Base-by-base conservation (phyloP, 192 early-diverging fungal genomes). In the Backusella mclennaniae region DNA sequence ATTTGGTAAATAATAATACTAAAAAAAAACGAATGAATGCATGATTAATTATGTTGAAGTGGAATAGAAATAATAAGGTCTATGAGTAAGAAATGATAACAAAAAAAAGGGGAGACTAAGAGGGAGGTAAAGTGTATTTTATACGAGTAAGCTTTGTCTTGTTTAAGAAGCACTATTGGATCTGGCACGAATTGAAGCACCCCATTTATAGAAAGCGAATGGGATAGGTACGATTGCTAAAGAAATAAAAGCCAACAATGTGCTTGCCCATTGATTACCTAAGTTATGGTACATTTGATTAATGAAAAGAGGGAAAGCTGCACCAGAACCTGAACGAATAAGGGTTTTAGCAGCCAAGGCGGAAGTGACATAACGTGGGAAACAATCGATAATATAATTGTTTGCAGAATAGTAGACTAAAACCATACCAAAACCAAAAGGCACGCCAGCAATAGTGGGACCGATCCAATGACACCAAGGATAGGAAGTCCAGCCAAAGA, bases 371-470 rank as follows among this genome's bases (percentile, higher is more conserved):
- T 80, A 77, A 5, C 71, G 74, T 35, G 74, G 71, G 49, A 74
- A 80, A 33, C 74, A 73, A 46, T 80, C 79, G 49, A 80, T 77
- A 35, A 80, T 70, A 19, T 80, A 80, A 49, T 80, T 80, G 67
- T 77, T 77, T 2, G 76, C 76, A 67, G 75, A 23, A 53, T 77
- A 77, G 21, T 77, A 80, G 0, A 80, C 70, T n/a, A 77, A 26
- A 23, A 80, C 79, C 79, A 80, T 80, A 8, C 79, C 79, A 69
- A 77, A 76, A 8, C 79, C 79, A 23, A 80, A 80, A 7, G 79
- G 79, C 6, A 80, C 21, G 6, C 79, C 79, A 66, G 75, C 42
- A 29, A 67, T 44, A 15, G 67, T 44, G 8, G 79, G 79, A 7
- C 75, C 79, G 35, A 77, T 77, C 79, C 79, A 80, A 23, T 80